Percentiles rank a stretch among this genome's conserved stretches.
Evolutionary conservation across 2,329 filamentous ascomycete genomes (phyloP).

Genomic region (Ampelomyces quisqualis): DNA sequence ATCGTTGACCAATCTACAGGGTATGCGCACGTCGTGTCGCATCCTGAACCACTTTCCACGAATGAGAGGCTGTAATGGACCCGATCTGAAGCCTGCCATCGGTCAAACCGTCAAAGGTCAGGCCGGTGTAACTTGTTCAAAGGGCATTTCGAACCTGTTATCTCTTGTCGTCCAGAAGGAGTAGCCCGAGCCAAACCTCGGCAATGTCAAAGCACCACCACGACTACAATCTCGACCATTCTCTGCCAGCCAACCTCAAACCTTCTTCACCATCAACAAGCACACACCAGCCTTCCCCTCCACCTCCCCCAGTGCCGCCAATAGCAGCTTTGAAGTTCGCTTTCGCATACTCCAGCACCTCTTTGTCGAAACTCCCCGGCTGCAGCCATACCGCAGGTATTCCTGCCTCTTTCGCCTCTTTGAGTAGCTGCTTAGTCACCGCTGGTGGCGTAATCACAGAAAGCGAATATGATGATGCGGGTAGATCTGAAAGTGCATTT

Average conservation of each 20-base stretch:
- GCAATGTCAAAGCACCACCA: too few species aligned
- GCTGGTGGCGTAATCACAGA: conserved; percentile 85
- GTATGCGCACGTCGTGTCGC: too few species aligned
- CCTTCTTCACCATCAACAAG: conserved; percentile 46
- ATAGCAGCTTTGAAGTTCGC: conserved; percentile 69
- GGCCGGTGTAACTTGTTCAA: too few species aligned
- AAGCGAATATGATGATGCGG: conserved; percentile 63
- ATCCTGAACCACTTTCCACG: too few species aligned
- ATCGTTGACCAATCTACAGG: neutral
- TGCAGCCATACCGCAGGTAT: conserved; percentile 68
- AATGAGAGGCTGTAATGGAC: too few species aligned
- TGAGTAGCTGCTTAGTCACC: conserved; percentile 71
- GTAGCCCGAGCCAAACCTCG: too few species aligned
- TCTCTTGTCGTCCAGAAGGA: too few species aligned
- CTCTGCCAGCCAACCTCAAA: conserved; percentile 37
- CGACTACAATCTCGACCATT: conserved; percentile 40
- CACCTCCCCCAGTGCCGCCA: conserved; percentile 49
- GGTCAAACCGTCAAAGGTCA: too few species aligned
- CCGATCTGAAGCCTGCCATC: too few species aligned
- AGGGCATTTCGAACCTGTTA: too few species aligned
- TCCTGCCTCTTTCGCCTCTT: conserved; percentile 72
- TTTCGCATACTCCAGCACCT: conserved; percentile 68
- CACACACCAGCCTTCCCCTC: conserved; percentile 46
- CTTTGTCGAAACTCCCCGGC: conserved; percentile 81
- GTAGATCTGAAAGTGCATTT: conserved; percentile 58